These are phyloP conservation scores for Chalciporus sp. DNA, from an alignment of 1,284 basidiomycete species.

Conservation along the genomic window DNA sequence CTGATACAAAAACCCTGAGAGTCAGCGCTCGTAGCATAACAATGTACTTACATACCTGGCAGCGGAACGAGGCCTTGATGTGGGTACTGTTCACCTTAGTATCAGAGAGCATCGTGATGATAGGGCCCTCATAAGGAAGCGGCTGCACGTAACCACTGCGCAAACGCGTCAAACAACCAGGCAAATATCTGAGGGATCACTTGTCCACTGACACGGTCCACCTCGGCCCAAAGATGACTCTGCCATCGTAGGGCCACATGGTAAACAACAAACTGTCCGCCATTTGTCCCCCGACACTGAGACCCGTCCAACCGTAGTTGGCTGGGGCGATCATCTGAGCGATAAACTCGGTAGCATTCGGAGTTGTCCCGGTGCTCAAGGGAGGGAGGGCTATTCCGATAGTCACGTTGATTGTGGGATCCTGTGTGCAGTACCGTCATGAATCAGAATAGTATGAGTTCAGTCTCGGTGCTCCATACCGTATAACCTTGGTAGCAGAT, in stretches of 20 bases:
- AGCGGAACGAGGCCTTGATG: slow-evolving; percentile 34
- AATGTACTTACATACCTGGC: slow-evolving; percentile 33
- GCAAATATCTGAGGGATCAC: neutral
- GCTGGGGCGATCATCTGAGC: no score
- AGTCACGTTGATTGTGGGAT: no score
- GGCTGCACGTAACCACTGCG: neutral
- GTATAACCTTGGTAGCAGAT: neutral
- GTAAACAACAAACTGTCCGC: no score
- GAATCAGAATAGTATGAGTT: no score
- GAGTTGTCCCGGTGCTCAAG: no score
- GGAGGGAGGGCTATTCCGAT: no score
- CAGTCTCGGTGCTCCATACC: neutral
- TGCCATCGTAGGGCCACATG: neutral
- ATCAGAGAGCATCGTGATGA: slow-evolving; percentile 28
- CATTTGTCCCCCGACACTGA: no score
- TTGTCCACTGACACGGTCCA: neutral
- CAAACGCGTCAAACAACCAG: neutral
- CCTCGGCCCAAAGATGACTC: neutral
- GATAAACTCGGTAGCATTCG: no score
- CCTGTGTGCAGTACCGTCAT: no score
- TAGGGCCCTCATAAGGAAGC: neutral
- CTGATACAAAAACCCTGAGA: slow-evolving; percentile 17
- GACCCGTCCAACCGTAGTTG: no score
- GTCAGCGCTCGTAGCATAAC: slow-evolving; percentile 18
- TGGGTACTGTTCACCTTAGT: slow-evolving; percentile 36